A percentile compares a stretch with the other conserved stretches of the same genome.
Evolutionary conservation across 2,329 filamentous ascomycete species (phyloP).

Genomic region (Lecanicillium sp.): DNA sequence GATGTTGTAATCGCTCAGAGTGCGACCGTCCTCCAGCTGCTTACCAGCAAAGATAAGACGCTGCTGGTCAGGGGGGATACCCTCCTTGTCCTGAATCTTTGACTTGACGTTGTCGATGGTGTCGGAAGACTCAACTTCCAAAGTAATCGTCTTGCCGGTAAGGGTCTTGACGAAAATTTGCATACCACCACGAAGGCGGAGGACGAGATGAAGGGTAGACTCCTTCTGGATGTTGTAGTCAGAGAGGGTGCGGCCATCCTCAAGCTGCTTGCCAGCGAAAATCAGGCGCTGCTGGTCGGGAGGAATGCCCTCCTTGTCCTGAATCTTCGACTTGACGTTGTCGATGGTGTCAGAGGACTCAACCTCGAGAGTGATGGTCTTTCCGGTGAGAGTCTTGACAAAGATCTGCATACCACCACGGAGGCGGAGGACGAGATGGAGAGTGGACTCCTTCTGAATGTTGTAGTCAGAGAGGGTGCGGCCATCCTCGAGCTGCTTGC

Average conservation of each 20-base stretch:
- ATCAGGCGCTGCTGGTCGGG: slow-evolving; percentile 93
- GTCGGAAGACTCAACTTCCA: slow-evolving; percentile 83
- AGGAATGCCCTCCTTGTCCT: slow-evolving; percentile 95
- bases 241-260: slow-evolving; percentile 81
- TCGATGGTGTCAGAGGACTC: slow-evolving; percentile 88
- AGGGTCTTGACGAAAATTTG: slow-evolving; percentile 84
- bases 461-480: slow-evolving; percentile 49
- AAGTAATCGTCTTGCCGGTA: slow-evolving; percentile 88
- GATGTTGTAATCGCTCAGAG: slow-evolving; percentile 92
- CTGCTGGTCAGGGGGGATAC: slow-evolving; percentile 91
- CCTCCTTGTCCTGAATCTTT: slow-evolving; percentile 91
- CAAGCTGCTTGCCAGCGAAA: slow-evolving; percentile 92
- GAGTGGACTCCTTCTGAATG: slow-evolving; percentile 58
- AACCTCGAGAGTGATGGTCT: slow-evolving; percentile 89
- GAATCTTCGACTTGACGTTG: slow-evolving; percentile 95
- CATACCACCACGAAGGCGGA: slow-evolving; percentile 85
- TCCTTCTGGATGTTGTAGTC: slow-evolving; percentile 98
- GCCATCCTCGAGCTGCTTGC: slow-evolving; percentile 94
- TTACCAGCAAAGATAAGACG: slow-evolving; percentile 91
- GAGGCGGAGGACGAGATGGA: slow-evolving; percentile 69
- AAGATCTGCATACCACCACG: slow-evolving; percentile 63
- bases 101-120: slow-evolving; percentile 92
- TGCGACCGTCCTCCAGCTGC: slow-evolving; percentile 87
- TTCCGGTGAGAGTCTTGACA: slow-evolving; percentile 82
- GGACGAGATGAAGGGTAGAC: slow-evolving; percentile 75